Evolutionary conservation across 768 basidiomycete species (phyloP).

Genomic region (Cystofilobasidium bisporidii): DNA sequence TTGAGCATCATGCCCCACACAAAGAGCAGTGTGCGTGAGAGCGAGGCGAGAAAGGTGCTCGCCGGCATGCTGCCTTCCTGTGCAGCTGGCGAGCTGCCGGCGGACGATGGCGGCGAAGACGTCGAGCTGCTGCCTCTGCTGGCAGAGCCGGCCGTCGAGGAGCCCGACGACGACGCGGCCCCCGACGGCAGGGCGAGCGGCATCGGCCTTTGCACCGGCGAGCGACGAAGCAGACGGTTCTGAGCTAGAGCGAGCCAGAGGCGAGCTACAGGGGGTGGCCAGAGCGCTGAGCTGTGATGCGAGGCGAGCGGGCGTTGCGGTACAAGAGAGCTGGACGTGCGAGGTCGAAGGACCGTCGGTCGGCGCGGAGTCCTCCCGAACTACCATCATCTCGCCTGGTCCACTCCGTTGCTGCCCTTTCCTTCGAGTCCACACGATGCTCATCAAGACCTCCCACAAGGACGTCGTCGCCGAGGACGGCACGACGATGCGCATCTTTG

Average conservation of each 20-base stretch:
- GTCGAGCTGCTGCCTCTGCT: neutral
- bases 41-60: slow-evolving; percentile 12
- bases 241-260: no score
- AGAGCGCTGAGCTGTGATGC: no score
- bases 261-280: no score
- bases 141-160: neutral
- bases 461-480: slow-evolving; percentile 60
- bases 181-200: no score
- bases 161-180: no score
- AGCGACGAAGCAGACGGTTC: no score
- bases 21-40: slow-evolving; percentile 14
- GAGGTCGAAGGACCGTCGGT: neutral
- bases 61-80: neutral
- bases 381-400: neutral
- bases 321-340: no score
- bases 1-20: slow-evolving; percentile 25
- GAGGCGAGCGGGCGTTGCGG: no score
- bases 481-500: slow-evolving; percentile 65
- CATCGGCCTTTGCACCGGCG: no score
- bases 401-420: no score
- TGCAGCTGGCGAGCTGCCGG: neutral
- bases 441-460: slow-evolving; percentile 66
- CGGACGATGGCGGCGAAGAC: neutral
- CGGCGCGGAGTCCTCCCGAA: neutral
- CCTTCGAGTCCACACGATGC: slow-evolving; percentile 46